Percentiles rank a stretch among this genome's conserved stretches.
These are phyloP conservation scores for Tremella mesenterica DNA, from an alignment of 768 basidiomycete genomes.

Conservation along the genomic window DNA sequence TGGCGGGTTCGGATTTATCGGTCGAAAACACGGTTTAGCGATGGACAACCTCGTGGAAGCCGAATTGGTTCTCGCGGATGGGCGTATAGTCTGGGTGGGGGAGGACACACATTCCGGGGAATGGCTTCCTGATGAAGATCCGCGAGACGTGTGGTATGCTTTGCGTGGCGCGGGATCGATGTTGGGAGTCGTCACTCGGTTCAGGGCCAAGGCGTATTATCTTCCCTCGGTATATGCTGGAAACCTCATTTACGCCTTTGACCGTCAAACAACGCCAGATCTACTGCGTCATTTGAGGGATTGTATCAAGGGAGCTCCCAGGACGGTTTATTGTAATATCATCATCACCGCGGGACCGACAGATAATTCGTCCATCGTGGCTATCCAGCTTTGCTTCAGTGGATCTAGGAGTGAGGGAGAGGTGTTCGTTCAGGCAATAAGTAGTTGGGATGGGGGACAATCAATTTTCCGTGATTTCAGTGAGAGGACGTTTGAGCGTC, in stretches of 20 bases:
- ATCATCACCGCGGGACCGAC: slow-evolving; percentile 83
- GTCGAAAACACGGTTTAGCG: slow-evolving; percentile 72
- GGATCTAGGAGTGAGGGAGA: slow-evolving; percentile 65
- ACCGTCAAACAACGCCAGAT: slow-evolving; percentile 73
- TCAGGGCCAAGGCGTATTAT: slow-evolving; percentile 78
- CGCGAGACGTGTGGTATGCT: slow-evolving; percentile 40
- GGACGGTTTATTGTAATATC: slow-evolving; percentile 80
- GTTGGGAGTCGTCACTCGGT: slow-evolving; percentile 78
- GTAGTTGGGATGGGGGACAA: slow-evolving; percentile 78
- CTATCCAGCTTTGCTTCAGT: slow-evolving; percentile 84
- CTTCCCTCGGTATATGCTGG: slow-evolving; percentile 86
- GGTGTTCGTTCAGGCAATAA: slow-evolving; percentile 69
- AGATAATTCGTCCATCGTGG: slow-evolving; percentile 66
- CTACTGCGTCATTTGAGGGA: slow-evolving; percentile 87
- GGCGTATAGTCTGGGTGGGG: slow-evolving; percentile 67
- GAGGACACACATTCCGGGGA: slow-evolving; percentile 59
- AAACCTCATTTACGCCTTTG: slow-evolving; percentile 84
- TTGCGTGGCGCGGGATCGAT: slow-evolving; percentile 58
- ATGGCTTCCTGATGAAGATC: slow-evolving; percentile 35
- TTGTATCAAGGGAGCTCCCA: slow-evolving; percentile 78
- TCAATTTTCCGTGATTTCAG: slow-evolving; percentile 82
- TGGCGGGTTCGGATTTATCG: slow-evolving; percentile 82
- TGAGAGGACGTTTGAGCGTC: slow-evolving; percentile 78
- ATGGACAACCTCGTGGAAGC: slow-evolving; percentile 85
- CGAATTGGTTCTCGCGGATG: slow-evolving; percentile 85